Conservation (phyloP, 2,329 filamentous ascomycete genomes). For the Ambrosiella xylebori region DNA sequence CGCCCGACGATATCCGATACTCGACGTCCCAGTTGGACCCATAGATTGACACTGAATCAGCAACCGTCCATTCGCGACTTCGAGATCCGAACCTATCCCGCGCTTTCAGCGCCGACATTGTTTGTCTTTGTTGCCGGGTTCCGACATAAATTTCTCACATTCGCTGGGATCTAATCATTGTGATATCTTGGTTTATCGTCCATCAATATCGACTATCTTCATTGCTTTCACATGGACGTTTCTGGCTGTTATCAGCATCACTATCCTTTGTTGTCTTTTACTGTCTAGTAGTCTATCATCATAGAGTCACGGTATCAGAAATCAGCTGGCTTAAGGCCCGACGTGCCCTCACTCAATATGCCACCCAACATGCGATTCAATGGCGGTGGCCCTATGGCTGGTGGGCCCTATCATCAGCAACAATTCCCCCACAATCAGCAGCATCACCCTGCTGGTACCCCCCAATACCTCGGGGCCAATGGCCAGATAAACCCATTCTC, state of each 20-base stretch:
- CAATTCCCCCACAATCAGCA: slow-evolving; percentile 33
- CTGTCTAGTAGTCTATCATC: neutral
- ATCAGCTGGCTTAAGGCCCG: slow-evolving; percentile 3
- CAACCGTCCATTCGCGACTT: too few species aligned
- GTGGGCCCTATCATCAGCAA: slow-evolving; percentile 25
- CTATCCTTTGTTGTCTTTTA: neutral
- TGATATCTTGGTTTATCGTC: too few species aligned
- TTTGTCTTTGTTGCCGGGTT: too few species aligned
- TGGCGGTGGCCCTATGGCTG: slow-evolving; percentile 23
- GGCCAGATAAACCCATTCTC: slow-evolving; percentile 51
- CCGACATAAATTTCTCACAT: too few species aligned
- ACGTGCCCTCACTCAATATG: slow-evolving; percentile 8
- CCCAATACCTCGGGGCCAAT: slow-evolving; percentile 54
- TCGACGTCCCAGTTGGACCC: too few species aligned
- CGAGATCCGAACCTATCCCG: too few species aligned
- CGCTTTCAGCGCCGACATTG: too few species aligned
- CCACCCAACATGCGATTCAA: slow-evolving; percentile 23
- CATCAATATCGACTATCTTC: too few species aligned
- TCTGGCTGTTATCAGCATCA: neutral
- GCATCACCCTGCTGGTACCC: slow-evolving; percentile 42
- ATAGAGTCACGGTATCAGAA: neutral
- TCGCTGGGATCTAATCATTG: too few species aligned
- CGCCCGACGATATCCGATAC: too few species aligned
- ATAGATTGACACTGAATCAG: too few species aligned
- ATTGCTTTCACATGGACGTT: neutral